Evolutionary conservation across 805 yeast genomes (phyloP), one percentile per base, ranked within the genome.

Genomic region (Myxozyma sirexii): DNA sequence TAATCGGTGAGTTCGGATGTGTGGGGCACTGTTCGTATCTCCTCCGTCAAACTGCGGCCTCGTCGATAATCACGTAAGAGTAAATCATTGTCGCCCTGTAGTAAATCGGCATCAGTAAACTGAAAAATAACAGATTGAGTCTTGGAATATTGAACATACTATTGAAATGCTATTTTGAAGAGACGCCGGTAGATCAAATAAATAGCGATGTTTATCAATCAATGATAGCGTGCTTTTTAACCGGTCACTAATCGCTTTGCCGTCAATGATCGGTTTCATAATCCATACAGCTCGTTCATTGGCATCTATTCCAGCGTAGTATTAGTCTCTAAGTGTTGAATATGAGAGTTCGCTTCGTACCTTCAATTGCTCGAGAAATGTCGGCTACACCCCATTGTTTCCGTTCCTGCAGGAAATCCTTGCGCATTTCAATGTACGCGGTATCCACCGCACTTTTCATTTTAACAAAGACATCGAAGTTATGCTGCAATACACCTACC

Each of bases 371-470:
- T 4, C 64, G 65, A 13, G 73, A 71, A 12, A 83, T 68, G 4
- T 71, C 72, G 13, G 68, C 67, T 43, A 75, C 70, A 15, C 75
- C 76, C 66, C 72, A 71, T 4, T 69, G 72, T 21, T 73, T 61
- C 4, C 64, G 59, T 19, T 61, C 66, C 35, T 66, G 67, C 49
- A 73, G 67, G 10, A 78, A 79, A 17, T 75, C 69, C n/a, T 69
- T 67, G 31, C 78, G 74, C 65, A 86, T 83, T 63, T 82, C 84
- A 21, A 72, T 75, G 61, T 84, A 80, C 3, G 86, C 84, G 27
- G 79, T 79, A 68, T 87, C 92, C 38, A 88, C 73, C 2, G 82
- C 76, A 24, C 86, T 81, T 68, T 88, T 88, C 27, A 85, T 79
- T 62, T 80, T 81, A 33, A 88, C 88, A 63, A 86, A 87, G 65